Conservation (phyloP, 2,329 filamentous ascomycete species). For the Pyrenochaeta sp. region DNA sequence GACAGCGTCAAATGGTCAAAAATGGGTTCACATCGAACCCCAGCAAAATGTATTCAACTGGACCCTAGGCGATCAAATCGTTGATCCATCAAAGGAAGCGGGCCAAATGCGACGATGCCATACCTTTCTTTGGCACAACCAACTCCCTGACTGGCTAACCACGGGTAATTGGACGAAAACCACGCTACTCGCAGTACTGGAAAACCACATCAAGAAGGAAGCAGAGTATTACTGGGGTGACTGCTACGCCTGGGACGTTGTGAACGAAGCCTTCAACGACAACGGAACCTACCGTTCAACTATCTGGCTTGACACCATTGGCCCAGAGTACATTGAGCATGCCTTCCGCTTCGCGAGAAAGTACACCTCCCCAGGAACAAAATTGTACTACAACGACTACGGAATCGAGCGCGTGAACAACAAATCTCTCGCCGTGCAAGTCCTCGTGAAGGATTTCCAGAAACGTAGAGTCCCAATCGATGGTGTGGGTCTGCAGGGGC, state of each 20-base stretch:
- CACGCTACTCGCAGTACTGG: slow-evolving; percentile 64
- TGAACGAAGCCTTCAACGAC: slow-evolving; percentile 70
- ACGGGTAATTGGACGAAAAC: slow-evolving; percentile 64
- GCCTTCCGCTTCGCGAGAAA: slow-evolving; percentile 65
- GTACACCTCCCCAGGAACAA: slow-evolving; percentile 63
- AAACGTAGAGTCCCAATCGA: slow-evolving; percentile 61
- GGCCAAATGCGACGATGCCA: slow-evolving; percentile 68
- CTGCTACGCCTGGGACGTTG: slow-evolving; percentile 72
- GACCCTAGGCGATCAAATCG: slow-evolving; percentile 62
- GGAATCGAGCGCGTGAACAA: slow-evolving; percentile 66
- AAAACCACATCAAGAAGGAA: slow-evolving; percentile 68
- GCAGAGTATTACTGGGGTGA: slow-evolving; percentile 66
- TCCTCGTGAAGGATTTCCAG: slow-evolving; percentile 44
- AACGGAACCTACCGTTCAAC: slow-evolving; percentile 62
- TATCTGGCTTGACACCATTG: slow-evolving; percentile 65
- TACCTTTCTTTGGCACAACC: slow-evolving; percentile 64
- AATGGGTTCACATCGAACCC: slow-evolving; percentile 71
- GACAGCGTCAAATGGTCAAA: slow-evolving; percentile 70
- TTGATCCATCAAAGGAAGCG: slow-evolving; percentile 50
- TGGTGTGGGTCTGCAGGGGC: slow-evolving; percentile 69
- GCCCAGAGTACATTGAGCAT: slow-evolving; percentile 65
- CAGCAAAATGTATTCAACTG: slow-evolving; percentile 66
- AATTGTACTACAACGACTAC: slow-evolving; percentile 72
- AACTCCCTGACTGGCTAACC: slow-evolving; percentile 64
- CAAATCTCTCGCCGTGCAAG: slow-evolving; percentile 49